Base-by-base conservation (phyloP, 2,329 filamentous ascomycete species). In the Phaeomoniella chlamydospora region DNA sequence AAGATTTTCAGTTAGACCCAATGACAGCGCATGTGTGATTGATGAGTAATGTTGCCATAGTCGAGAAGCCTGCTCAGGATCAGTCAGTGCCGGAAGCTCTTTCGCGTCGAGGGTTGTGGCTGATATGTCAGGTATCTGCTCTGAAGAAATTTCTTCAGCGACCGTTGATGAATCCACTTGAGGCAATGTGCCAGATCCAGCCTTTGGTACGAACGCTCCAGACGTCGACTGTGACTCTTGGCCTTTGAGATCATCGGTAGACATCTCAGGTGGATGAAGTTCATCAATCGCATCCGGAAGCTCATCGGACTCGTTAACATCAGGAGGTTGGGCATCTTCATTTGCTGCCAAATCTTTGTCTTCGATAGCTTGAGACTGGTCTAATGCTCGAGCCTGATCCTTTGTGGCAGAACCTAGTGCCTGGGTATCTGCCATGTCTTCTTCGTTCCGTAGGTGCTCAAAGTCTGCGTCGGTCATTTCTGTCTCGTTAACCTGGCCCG, bases 1-100 rank as follows among this genome's bases (percentile, higher is more conserved):
- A 13, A 99, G 77, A 52, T 96, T 90, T 44, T 94, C 90, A 1
- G 88, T 94, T 11, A 99, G 68, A 2, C 85, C 79, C 38, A 94
- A 73, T 0, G 90, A 92, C 38, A 94, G 78, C 33, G 80, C 71
- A 44, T 90, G 85, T 0, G 90, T 96, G 37, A 77, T 73, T 41
- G 71, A 70, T 58, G 96, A 87, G 59, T 93, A 90, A 39, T 77
- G 70, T 6, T 76, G 72, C 90, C 92, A 98, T 48, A 88, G 74
- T 36, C 74, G 67, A 40, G 85, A 74, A 16, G 87, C 75, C 42
- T 73, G 67, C 16, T 67, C 61, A 26, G 64, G 54, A 2, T 68
- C 61, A 3, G 65, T 64, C 19, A 59, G 50, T 10, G 57, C 54
- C 14, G 58, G 48, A 18, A 54, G 41, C 11, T 22, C 43, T 35